phyloP scores from a whole-genome alignment of 805 yeast genomes.

The Monosporozyma siamensis region DNA sequence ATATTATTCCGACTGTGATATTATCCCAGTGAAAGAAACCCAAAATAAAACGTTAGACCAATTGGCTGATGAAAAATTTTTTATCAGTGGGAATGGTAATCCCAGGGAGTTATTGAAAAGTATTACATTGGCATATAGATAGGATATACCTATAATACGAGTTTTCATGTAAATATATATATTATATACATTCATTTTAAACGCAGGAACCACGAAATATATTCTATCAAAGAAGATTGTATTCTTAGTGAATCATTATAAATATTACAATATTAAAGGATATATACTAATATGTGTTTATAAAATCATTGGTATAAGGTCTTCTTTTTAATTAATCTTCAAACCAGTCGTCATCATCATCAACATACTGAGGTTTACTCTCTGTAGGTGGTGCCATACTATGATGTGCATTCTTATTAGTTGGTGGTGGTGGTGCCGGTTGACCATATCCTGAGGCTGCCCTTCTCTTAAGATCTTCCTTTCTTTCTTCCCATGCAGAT shows the following conservation, averaged over 20 bases:
- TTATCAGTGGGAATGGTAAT: slow-evolving; percentile 58
- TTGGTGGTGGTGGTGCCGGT: slow-evolving; percentile 3
- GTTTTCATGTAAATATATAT: slow-evolving; percentile 6
- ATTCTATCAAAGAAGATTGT: too few relatives aligned
- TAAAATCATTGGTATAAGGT: too few relatives aligned
- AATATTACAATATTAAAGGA: neutral
- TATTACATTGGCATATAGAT: slow-evolving; percentile 10
- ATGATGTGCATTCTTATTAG: slow-evolving; percentile 1
- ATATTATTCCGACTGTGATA: slow-evolving; percentile 34
- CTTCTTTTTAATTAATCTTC: too few relatives aligned
- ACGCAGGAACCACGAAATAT: too few relatives aligned
- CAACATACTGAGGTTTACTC: slow-evolving; percentile 24
- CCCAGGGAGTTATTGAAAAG: slow-evolving; percentile 42
- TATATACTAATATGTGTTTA: neutral
- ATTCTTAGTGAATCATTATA: neutral
- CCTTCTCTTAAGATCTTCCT: slow-evolving; percentile 6
- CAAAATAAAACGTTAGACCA: slow-evolving; percentile 28
- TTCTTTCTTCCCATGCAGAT: slow-evolving; percentile 54
- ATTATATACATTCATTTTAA: too few relatives aligned
- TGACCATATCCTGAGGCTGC: neutral
- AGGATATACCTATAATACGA: neutral
- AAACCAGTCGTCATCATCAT: slow-evolving; percentile 30
- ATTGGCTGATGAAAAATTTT: slow-evolving; percentile 40
- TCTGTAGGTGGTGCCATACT: neutral
- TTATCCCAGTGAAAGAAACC: slow-evolving; percentile 31